Evolutionary conservation across 2,329 filamentous ascomycete genomes (phyloP), one percentile per base, ranked within the genome.

Genomic region (Fusarium siculi): DNA sequence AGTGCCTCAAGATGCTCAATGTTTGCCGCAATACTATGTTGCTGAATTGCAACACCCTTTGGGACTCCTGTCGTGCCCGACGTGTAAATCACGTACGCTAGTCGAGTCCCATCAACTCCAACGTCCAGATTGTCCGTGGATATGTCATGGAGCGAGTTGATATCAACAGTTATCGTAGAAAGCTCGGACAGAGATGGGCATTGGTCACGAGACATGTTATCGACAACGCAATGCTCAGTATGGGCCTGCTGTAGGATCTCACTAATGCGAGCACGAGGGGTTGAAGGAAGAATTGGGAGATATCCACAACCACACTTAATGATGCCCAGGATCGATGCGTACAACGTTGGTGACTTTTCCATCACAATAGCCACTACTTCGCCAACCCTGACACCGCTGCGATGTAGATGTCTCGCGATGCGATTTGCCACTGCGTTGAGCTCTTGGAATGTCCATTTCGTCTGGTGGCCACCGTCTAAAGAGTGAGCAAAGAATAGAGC

Each of bases 51-150:
- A 7, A 97, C 92, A 5, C 93, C 93, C 78, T 97, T 97, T 0
- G 93, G 94, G 3, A 84, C 85, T 1, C 93, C 94, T 2, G 94
- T 97, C 43, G 92, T 96, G 7, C 95, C 95, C 30, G 93, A 95
- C 0, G 93, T 97, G 79, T 93, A 97, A 3, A 97, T 91, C 23
- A 93, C 89, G 78, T 97, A 97, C 11, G 93, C 91, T 5, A 93
- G 79, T 19, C 90, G 83, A 3, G 86, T 84, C 0, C 84, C 82
- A 52, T 87, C 79, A 7, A 84, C 80, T 0, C 76, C 53, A 3
- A 84, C 79, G 4, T 78, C 64, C 4, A 85, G 73, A 47, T 89
- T 87, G 0, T 78, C 57, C 3, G 71, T 62, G 4, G 81, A 70
- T 49, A 84, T 82, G 2, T 63, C 37, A 11, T 69, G 40, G 49